Evolutionary conservation across 306 rosid genomes (phyloP), one percentile per base, ranked within the genome.

Genomic region (Canavalia gladiata): DNA sequence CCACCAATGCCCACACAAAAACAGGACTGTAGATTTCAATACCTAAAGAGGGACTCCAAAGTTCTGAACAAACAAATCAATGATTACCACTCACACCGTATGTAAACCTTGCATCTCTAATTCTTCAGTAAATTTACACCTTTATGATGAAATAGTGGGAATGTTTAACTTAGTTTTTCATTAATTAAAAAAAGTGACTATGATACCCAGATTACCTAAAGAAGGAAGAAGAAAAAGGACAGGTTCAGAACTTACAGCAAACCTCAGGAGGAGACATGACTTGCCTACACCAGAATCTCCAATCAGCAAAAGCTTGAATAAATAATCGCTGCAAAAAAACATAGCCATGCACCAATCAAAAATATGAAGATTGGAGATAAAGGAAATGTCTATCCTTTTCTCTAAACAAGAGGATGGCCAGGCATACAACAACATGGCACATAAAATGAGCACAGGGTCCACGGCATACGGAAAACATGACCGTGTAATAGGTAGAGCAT

Each of bases 261-360:
- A 95, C 95, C 99, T 91, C 89, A 95, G 88, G 86, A 95, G 99
- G 66, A 95, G 88, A 84, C 99, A 95, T n/a, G 99, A 95, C 88
- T 95, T 95, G 65, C 99, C 99, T 31, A 95, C 99, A 79, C 99
- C 99, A 49, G 99, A 95, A 85, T 95, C 99, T 81, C 99, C 99
- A 60, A 95, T 95, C 68, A 95, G 90, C 87, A 95, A 84, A 81
- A 95, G 99, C 94, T 95, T 95, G 82, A 95, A 95, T 89, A 95
- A 88, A 79, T 95, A 95, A 85, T 95, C 99, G 54, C 99, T 95
- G 91, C 87, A 78, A 9, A 72, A 18, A 72, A 65, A 81, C 39
- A 76, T 4, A 55, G 57, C 10, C 12, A 51, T 30, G 51, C 65
- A 33, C 63, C 80, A 28, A 8, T 83, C 55, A 83, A 42, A 43